Conservation (phyloP, 1,284 basidiomycete genomes). For the Lentinus polychrous region DNA sequence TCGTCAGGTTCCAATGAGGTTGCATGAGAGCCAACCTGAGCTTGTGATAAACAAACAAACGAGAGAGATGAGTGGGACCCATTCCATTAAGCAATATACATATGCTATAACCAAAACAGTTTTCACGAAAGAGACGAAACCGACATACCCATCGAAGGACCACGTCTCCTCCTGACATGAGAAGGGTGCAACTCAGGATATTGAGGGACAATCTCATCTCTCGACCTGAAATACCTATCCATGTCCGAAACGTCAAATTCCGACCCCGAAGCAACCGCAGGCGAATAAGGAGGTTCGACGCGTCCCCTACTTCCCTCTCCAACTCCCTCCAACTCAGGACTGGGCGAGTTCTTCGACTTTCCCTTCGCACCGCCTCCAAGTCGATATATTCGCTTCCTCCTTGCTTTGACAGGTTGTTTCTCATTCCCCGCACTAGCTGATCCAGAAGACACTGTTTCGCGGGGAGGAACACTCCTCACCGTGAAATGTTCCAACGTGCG, state of each 20-base stretch:
- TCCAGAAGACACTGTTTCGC: conserved; percentile 27
- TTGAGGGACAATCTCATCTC: conserved; percentile 33
- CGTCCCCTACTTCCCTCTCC: neutral
- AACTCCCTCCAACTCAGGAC: neutral
- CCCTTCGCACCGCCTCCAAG: conserved; percentile 43
- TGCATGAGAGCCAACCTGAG: too few relatives aligned
- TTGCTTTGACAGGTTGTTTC: conserved; percentile 60
- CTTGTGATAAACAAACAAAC: too few relatives aligned
- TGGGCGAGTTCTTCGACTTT: neutral
- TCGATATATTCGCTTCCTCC: conserved; percentile 68
- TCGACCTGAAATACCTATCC: conserved; percentile 65
- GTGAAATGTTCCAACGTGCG: conserved; percentile 85
- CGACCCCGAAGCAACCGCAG: conserved; percentile 34
- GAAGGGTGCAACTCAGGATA: conserved; percentile 23
- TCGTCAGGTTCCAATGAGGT: too few relatives aligned
- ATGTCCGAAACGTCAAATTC: conserved; percentile 74
- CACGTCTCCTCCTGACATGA: conserved; percentile 20
- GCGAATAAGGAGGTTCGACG: conserved; percentile 17
- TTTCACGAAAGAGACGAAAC: too few relatives aligned
- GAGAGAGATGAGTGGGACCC: too few relatives aligned
- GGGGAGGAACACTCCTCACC: conserved; percentile 75
- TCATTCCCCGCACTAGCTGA: conserved; percentile 29
- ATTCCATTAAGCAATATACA: too few relatives aligned
- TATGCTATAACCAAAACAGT: too few relatives aligned
- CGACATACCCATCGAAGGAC: too few relatives aligned